Base-by-base conservation (phyloP, 768 basidiomycete species). In the Piloderma croceum region DNA sequence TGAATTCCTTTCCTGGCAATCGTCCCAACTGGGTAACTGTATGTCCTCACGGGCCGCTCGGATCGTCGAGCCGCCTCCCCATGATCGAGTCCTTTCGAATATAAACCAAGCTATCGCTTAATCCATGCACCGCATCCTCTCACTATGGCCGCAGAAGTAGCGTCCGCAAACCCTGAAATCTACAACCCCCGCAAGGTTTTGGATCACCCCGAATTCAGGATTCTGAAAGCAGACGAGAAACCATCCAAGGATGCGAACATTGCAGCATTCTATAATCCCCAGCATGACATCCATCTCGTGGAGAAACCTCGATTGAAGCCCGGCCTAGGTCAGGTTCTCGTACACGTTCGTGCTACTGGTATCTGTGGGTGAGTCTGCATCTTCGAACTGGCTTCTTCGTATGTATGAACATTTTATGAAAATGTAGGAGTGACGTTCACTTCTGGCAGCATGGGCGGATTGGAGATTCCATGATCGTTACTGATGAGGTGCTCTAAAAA, bases 391-490 rank as follows among this genome's bases (percentile, higher is more conserved):
- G 6, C 21, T 20, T 12, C n/a, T 19, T 18, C 12, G 18, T 11
- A 21, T 23, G 33, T 20, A 25, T 20, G n/a, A n/a, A 38, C 21
- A 31, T 39, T 10, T 25, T 7, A 2, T 34, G 22, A 36, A 22
- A 40, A 18, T 23, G 42, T 41, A 82, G 81, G 68, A 81, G 78
- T 34, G 81, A 83, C 44, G 77, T 83, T 48, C 81, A 83, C 53
- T 82, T 83, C 56, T 83, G 81, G 81, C 70, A 80, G 46, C 78
- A 82, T 56, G 81, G 81, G 5, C 63, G 77, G 29, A 70, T 83
- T 38, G 81, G 81, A 7, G 77, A 80, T 49, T 78, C 77, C 0
- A 83, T 82, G 81, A 63, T 83, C 18, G 80, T 82, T 21, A 77
- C 73, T 11, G 80, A 81, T 44, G 80, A 82, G 62, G 79, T 76